Percentiles rank a stretch among this genome's conserved stretches.
phyloP scores from a whole-genome alignment of 2,329 filamentous ascomycete genomes.

The Phaeomoniella chlamydospora region DNA sequence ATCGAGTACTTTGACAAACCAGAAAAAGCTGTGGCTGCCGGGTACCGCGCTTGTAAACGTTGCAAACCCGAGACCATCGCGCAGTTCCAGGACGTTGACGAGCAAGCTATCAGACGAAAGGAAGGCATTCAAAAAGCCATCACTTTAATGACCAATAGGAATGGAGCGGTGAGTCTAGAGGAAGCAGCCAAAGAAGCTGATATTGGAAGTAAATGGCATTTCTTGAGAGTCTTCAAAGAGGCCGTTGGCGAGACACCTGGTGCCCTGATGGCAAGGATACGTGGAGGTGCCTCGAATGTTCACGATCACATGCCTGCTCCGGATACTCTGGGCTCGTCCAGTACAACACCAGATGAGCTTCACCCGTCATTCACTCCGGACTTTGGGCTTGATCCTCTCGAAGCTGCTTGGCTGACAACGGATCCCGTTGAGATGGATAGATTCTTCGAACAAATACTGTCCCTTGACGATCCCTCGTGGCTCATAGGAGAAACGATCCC shows the following conservation, averaged over 20 bases:
- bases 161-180: constrained; percentile 17
- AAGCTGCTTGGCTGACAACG: neutral
- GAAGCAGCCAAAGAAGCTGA: constrained; percentile 31
- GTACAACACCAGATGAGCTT: neutral
- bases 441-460: neutral
- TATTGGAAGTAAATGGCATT: constrained; percentile 33
- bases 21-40: constrained; percentile 30
- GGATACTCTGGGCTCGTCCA: neutral
- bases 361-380: neutral
- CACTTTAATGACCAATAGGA: neutral
- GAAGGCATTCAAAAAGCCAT: neutral
- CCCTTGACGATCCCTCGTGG: too few species aligned
- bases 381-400: neutral
- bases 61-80: constrained; percentile 31
- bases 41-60: constrained; percentile 41
- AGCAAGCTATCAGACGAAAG: constrained; percentile 3
- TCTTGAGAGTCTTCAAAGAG: constrained; percentile 41
- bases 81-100: constrained; percentile 9
- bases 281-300: neutral
- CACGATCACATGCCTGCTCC: neutral
- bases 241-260: constrained; percentile 35
- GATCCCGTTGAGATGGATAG: neutral
- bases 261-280: constrained; percentile 11
- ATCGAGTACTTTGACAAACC: constrained; percentile 38
- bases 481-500: too few species aligned